These are phyloP conservation scores for Mortierella antarctica DNA, from an alignment of 192 early-diverging fungal species.

Conservation along the genomic window DNA sequence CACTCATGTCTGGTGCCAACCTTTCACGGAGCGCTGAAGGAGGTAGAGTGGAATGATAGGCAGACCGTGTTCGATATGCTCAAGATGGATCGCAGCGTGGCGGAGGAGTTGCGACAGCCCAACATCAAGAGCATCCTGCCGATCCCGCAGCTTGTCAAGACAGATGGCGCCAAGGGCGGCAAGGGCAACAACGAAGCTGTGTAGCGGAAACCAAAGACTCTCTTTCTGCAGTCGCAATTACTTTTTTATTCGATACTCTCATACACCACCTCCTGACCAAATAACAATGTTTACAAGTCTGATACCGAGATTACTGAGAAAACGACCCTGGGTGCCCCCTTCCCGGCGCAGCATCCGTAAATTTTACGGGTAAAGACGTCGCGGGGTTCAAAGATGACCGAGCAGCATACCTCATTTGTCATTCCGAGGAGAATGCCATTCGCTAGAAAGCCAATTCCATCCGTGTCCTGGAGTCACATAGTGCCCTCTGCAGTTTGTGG, in stretches of 20 bases:
- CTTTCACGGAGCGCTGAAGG: constrained; percentile 16
- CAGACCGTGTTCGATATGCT: constrained; percentile 25
- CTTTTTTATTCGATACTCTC: background rate
- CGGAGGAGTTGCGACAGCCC: constrained; percentile 5
- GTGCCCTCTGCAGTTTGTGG: no score
- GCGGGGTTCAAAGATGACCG: no score
- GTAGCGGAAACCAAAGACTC: background rate
- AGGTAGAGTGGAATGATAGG: constrained; percentile 27
- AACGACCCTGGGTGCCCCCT: no score
- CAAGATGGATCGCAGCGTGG: constrained; percentile 10
- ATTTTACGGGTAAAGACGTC: no score
- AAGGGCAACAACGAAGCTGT: constrained; percentile 31
- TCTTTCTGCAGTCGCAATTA: background rate
- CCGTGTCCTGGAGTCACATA: no score
- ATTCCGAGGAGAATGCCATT: no score
- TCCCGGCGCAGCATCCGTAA: no score
- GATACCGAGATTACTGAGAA: no score
- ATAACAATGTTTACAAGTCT: no score
- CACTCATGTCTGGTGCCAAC: constrained; percentile 52
- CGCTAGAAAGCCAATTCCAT: no score
- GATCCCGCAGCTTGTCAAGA: constrained; percentile 12
- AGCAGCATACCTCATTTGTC: no score
- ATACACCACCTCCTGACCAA: no score
- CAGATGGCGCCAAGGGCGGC: constrained; percentile 19
- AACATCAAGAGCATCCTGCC: constrained; percentile 8